Base-by-base conservation (phyloP, 75 land plant genomes). In the Chamaecyparis obtusa region DNA sequence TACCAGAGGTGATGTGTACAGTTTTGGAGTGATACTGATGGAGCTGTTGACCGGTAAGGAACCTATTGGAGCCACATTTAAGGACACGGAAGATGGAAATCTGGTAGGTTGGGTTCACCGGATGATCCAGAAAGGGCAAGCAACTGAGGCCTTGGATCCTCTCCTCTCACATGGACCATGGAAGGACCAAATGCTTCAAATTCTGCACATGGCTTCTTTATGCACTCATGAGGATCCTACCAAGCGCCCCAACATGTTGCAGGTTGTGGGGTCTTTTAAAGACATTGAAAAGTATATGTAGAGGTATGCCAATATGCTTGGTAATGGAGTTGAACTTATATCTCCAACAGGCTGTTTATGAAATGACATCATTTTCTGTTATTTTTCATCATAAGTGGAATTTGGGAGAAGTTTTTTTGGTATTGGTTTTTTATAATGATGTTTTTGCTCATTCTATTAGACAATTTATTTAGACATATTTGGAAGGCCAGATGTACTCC, bases 11-110 rank as follows among this genome's bases (percentile, higher is more conserved):
- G 92, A 91, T 81, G 92, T 91, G 41, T 91, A 89, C 43, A 91
- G 92, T 78, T 91, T 87, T 83, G 92, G 92, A 1, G 91, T 91
- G 11, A 91, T 91, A 19, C 74, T 91, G 56, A 85, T 91, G 30
- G 91, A 91, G 89, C 79, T 91, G 54, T 72, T 91, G 30, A 91
- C 92, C 5, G 92, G 92, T 51, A 91, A 91, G 87, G 92, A 91
- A 87, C 92, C 92, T 24, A 89, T 88, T 48, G 90, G 90, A 43
- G 48, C 85, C 14, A 87, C 16, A 84, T 87, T 84, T 71, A 72
- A 60, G 17, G 55, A 51, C 16, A 51, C 55, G 2, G 90, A 89
- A 69, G 88, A 35, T 57, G 89, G 89, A 2, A 89, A 89, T 84
- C 57, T 89, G 44, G 88, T 89, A 14, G 88, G 90, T 8, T 89